These are phyloP conservation scores for Colletotrichum simmondsii DNA, from an alignment of 2,329 filamentous ascomycete species.

Conservation along the genomic window DNA sequence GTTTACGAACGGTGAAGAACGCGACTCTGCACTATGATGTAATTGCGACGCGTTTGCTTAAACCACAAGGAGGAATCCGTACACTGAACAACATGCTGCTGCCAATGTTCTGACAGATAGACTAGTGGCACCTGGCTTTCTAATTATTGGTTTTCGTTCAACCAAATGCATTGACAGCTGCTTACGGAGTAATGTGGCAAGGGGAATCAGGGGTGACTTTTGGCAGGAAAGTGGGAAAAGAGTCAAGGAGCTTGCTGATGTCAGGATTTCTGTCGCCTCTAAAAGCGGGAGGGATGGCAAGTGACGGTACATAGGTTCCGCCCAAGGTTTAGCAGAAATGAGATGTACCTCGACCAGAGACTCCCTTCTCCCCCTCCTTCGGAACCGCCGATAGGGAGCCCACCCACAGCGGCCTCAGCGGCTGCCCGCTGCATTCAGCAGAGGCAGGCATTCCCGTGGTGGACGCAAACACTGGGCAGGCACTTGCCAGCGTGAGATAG, in stretches of 20 bases:
- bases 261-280: background rate
- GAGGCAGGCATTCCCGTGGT: constrained; percentile 21
- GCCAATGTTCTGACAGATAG: background rate
- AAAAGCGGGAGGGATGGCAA: background rate
- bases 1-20: too few species aligned
- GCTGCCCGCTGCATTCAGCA: background rate
- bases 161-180: background rate
- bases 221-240: background rate
- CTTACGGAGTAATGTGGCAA: background rate
- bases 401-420: background rate
- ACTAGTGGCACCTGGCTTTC: background rate
- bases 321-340: background rate
- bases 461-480: constrained; percentile 22
- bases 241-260: background rate
- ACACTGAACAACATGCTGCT: too few species aligned
- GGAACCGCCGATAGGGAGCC: constrained; percentile 11
- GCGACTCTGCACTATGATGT: too few species aligned
- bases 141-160: background rate
- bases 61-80: too few species aligned
- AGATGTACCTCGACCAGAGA: background rate
- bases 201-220: background rate
- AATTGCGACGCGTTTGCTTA: too few species aligned
- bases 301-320: background rate
- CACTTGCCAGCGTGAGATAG: constrained; percentile 1
- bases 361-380: constrained; percentile 12